Percentiles rank a stretch among this genome's conserved stretches.
phyloP scores from a whole-genome alignment of 140 eudicot genomes.

The Ambrosia hybrid region DNA sequence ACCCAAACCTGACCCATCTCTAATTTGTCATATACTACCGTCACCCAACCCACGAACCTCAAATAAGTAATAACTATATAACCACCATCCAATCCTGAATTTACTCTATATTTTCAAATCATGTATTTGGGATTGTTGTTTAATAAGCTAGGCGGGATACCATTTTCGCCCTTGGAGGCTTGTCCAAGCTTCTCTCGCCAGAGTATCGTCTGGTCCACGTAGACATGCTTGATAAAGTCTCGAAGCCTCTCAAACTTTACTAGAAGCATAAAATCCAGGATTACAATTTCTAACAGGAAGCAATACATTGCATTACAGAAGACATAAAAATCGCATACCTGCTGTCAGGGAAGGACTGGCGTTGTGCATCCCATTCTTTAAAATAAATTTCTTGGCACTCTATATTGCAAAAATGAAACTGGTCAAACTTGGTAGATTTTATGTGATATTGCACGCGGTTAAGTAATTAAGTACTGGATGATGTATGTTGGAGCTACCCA shows the following conservation, averaged over 20 bases:
- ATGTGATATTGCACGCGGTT: neutral
- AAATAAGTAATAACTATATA: too few relatives aligned
- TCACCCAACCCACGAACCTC: too few relatives aligned
- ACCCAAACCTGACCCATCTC: neutral
- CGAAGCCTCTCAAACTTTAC: slow-evolving; percentile 78
- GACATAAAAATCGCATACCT: slow-evolving; percentile 43
- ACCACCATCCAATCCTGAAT: neutral
- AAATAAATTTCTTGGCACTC: slow-evolving; percentile 74
- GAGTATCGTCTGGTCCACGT: slow-evolving; percentile 80
- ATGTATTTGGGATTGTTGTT: slow-evolving; percentile 10
- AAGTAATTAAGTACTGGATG: neutral
- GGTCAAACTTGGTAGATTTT: neutral
- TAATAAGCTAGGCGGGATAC: slow-evolving; percentile 34
- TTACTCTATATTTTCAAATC: neutral
- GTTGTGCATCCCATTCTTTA: slow-evolving; percentile 79
- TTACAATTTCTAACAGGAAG: slow-evolving; percentile 10
- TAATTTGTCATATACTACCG: neutral
- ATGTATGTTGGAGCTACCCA: neutral
- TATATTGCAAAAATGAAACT: slow-evolving; percentile 24
- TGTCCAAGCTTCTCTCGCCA: slow-evolving; percentile 63
- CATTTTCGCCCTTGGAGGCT: slow-evolving; percentile 61
- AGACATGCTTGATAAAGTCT: slow-evolving; percentile 81
- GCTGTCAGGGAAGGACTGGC: slow-evolving; percentile 66
- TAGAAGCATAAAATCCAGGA: slow-evolving; percentile 26
- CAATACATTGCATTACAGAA: slow-evolving; percentile 18